Evolutionary conservation across 2,329 filamentous ascomycete species (phyloP), one percentile per base, ranked within the genome.

Genomic region (Fusarium bulbicola): DNA sequence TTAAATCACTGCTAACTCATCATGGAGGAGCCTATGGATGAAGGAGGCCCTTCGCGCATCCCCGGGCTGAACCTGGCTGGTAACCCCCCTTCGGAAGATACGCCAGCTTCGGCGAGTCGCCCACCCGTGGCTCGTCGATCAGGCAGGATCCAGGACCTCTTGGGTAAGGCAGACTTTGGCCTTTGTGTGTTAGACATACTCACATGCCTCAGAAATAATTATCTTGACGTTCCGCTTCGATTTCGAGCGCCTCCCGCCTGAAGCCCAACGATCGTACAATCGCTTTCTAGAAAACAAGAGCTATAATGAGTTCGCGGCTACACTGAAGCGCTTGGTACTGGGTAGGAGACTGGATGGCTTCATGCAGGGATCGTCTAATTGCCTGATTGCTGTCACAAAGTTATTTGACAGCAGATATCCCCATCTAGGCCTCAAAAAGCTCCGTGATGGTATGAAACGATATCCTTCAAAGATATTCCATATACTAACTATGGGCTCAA

Each of bases 391-490:
- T 34, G 63, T 69, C 15, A 50, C 30, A 21, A 49, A 70, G 7
- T 56, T 81, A 16, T 79, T 79, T 52, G 68, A 60, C 20, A 52
- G 70, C 18, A 65, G 63, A 47, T 72, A 79, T 58, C 64, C 72
- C 13, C 37, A 64, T 6, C 26, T 74, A 30, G 30, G 59, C 30
- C 71, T 74, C 13, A 46, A 52, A 56, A 53, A 32, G 21, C 71
- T 63, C 28, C 65, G 50, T 34, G 56, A 73, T 47, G 71, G 71
- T 73, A 74, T 57, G 63, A 16, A 24, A n/a, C 13, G 15, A 7
- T 28, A 20, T 37, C 16, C 3, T 12, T 20, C 3, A 30, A 14
- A 20, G 18, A 14, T 21, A 9, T n/a, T 43, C 30, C 10, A 15
- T 59, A 30, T 52, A 46, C 69, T 73, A 11, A 68, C n/a, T 26